A percentile compares a stretch with the other conserved stretches of the same genome.
These are phyloP conservation scores for Botryosphaeria agaves DNA, from an alignment of 2,329 filamentous ascomycete genomes.

Conservation along the genomic window DNA sequence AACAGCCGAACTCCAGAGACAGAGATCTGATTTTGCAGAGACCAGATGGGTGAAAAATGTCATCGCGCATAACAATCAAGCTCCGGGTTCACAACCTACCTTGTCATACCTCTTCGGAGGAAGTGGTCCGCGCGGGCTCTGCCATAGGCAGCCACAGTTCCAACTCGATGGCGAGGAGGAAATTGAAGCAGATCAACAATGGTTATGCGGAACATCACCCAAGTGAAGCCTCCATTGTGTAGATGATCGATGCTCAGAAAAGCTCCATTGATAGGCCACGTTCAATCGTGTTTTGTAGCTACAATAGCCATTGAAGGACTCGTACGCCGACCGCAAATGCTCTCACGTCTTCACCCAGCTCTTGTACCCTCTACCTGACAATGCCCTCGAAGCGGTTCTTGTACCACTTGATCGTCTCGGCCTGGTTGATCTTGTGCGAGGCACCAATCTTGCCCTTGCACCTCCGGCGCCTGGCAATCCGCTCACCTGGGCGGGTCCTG, in stretches of 20 bases:
- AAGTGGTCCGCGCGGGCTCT: too few relatives aligned
- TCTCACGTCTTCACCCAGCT: constrained; percentile 4
- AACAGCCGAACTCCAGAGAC: too few relatives aligned
- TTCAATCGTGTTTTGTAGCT: constrained; percentile 22
- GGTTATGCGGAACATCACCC: constrained; percentile 40
- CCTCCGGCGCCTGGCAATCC: constrained; percentile 88
- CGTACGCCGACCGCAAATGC: constrained; percentile 18
- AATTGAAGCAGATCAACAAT: constrained; percentile 30
- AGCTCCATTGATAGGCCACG: constrained; percentile 28
- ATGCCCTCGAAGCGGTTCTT: constrained; percentile 95
- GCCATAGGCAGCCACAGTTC: too few relatives aligned
- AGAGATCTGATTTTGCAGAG: too few relatives aligned
- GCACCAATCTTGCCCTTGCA: constrained; percentile 73
- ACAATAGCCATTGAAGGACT: constrained; percentile 9
- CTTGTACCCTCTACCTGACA: constrained; percentile 68
- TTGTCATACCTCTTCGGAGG: too few relatives aligned
- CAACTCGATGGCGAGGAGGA: too few relatives aligned
- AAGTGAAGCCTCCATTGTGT: constrained; percentile 41
- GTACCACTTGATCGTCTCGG: constrained; percentile 97
- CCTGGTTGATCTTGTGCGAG: constrained; percentile 82
- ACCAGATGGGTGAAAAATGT: too few relatives aligned
- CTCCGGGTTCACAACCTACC: too few relatives aligned
- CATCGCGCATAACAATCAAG: too few relatives aligned
- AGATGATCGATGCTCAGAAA: constrained; percentile 23
- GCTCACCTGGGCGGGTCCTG: constrained; percentile 91